phyloP scores from a whole-genome alignment of 768 basidiomycete species.

The Rhodocollybia butyracea region DNA sequence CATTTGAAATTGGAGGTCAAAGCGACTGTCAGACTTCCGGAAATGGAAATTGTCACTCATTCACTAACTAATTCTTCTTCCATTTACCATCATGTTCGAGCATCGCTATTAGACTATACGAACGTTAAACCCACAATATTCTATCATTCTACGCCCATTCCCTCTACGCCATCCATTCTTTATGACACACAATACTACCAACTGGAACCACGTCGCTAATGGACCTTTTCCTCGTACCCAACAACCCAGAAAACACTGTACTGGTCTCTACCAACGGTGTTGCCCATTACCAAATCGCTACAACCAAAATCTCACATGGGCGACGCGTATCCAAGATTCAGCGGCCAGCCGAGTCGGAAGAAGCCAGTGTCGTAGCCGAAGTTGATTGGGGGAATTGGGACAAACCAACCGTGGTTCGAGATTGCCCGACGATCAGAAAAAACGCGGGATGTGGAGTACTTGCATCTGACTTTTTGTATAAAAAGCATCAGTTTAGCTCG shows the following conservation, averaged over 20 bases:
- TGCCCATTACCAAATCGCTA: slow-evolving; percentile 46
- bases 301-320: slow-evolving; percentile 29
- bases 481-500: slow-evolving; percentile 37
- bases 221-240: slow-evolving; percentile 51
- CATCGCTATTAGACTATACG: not conserved
- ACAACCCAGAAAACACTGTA: slow-evolving; percentile 46
- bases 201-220: slow-evolving; percentile 21
- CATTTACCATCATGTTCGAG: not conserved
- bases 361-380: slow-evolving; percentile 44
- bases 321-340: slow-evolving; percentile 36
- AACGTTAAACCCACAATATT: not conserved
- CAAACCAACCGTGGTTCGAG: slow-evolving; percentile 39
- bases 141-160: not conserved
- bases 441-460: slow-evolving; percentile 27
- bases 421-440: slow-evolving; percentile 15
- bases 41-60: not conserved
- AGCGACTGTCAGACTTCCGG: too few relatives aligned
- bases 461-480: slow-evolving; percentile 41
- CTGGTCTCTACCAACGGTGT: slow-evolving; percentile 50
- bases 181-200: not conserved
- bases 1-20: not conserved
- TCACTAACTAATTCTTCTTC: not conserved
- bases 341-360: slow-evolving; percentile 33
- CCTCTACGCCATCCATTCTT: not conserved
- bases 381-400: slow-evolving; percentile 44